Evolutionary conservation across 805 yeast species (phyloP).

Genomic region (Hanseniaspora pseudoguilliermondii): DNA sequence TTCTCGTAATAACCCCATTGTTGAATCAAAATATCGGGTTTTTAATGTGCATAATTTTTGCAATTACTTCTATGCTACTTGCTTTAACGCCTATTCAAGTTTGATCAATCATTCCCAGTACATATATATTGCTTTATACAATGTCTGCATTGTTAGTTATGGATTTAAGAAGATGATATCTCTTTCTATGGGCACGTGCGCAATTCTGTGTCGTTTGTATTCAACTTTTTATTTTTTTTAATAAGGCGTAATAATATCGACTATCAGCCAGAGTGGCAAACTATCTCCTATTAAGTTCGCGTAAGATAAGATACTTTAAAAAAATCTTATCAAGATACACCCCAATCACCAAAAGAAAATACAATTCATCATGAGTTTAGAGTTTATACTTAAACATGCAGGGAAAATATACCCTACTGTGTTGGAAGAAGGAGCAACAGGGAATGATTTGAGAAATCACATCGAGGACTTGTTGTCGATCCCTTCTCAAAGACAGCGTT

Average conservation of each 20-base stretch:
- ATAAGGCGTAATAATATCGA: too few relatives aligned
- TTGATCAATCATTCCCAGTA: neutral
- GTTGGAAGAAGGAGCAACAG: conserved; percentile 25
- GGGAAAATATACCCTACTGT: conserved; percentile 51
- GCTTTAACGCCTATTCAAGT: neutral
- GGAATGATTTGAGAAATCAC: conserved; percentile 50
- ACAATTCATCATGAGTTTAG: neutral
- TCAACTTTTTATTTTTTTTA: too few relatives aligned
- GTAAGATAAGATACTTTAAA: neutral
- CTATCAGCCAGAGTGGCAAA: too few relatives aligned
- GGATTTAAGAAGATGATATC: too few relatives aligned
- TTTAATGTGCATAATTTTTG: neutral
- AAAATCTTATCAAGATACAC: neutral
- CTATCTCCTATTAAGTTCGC: too few relatives aligned
- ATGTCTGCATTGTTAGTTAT: too few relatives aligned
- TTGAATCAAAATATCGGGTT: neutral
- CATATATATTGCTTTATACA: too few relatives aligned
- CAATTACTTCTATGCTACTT: neutral
- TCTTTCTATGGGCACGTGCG: too few relatives aligned
- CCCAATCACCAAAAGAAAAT: neutral
- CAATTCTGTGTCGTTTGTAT: too few relatives aligned
- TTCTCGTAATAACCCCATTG: neutral
- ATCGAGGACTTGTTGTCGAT: conserved; percentile 65
- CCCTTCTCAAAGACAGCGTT: conserved; percentile 82
- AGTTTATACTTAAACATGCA: conserved; percentile 44